Conservation (phyloP, 208 protist genomes). For the Trichomonas gallinae region DNA sequence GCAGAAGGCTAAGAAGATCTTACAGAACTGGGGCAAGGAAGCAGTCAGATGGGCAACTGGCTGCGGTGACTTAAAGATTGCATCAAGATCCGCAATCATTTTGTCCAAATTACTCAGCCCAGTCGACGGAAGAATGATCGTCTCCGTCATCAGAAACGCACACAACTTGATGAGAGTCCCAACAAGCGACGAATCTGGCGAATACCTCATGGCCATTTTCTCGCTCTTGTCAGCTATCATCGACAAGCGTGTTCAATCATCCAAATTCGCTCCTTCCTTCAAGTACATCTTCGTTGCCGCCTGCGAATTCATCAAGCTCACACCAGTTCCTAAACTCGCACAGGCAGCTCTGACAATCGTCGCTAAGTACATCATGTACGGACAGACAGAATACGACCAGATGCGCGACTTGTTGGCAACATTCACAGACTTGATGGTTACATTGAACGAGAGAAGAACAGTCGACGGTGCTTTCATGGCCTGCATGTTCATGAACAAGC, state of each 20-base stretch:
- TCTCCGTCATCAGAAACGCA: background rate
- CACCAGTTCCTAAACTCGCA: background rate
- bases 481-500: background rate
- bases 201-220: background rate
- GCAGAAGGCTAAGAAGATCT: background rate
- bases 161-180: background rate
- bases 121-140: background rate
- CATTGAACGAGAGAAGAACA: background rate
- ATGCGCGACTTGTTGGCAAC: background rate
- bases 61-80: background rate
- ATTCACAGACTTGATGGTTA: background rate
- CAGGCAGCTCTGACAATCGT: background rate
- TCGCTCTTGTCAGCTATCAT: background rate
- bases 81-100: background rate
- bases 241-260: background rate
- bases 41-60: background rate
- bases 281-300: background rate
- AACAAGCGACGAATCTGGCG: background rate
- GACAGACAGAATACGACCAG: background rate
- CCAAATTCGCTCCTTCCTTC: background rate
- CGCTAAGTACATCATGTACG: background rate
- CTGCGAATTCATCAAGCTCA: background rate
- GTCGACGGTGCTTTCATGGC: background rate
- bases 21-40: conserved; percentile 14
- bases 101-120: background rate